Evolutionary conservation across 2,329 filamentous ascomycete species (phyloP), one percentile per base, ranked within the genome.

Genomic region (Trichoderma gracile): DNA sequence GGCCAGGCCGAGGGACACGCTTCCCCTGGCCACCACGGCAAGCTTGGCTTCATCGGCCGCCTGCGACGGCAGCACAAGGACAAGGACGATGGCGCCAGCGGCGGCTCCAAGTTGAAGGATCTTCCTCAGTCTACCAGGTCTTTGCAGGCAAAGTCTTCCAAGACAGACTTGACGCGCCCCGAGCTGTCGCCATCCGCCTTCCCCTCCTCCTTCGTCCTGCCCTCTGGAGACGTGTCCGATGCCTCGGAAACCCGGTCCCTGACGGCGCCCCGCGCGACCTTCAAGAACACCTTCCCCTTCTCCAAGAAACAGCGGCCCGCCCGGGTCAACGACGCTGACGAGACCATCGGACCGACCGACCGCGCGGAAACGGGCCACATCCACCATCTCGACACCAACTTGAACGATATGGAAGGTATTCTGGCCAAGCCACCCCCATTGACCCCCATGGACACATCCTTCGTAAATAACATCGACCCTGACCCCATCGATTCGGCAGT

Each of bases 321-420:
- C 23, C 80, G 81, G 63, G 72, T 74, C 6, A 75, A 78, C 21
- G 84, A 87, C 67, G 86, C 81, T 66, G 88, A 82, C 73, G 88
- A 87, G 73, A 81, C 79, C 23, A 86, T 85, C 67, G 85, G 84
- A 3, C 85, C 84, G 0, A 87, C 83, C 8, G 86, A 89, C 65
- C 84, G 82, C 58, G 84, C 84, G 46, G 82, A 84, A 60, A 83
- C 84, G 47, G 84, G 84, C 47, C 85, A 84, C 14, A 77, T 92
- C 52, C 96, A 89, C 77, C 85, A 86, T 71, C 85, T 98, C 27
- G 94, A 98, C 75, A 96, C 92, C 2, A 90, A 98, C 73, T 84
- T 98, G 54, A 87, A 87, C 64, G 87, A 97, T 70, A 95, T 99
- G 92, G 90, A 93, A 71, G 95, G 92, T 23, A 97, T 98, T 68